These are phyloP conservation scores for Malassezia sp. DNA, from an alignment of 1,284 basidiomycete species.

Conservation along the genomic window DNA sequence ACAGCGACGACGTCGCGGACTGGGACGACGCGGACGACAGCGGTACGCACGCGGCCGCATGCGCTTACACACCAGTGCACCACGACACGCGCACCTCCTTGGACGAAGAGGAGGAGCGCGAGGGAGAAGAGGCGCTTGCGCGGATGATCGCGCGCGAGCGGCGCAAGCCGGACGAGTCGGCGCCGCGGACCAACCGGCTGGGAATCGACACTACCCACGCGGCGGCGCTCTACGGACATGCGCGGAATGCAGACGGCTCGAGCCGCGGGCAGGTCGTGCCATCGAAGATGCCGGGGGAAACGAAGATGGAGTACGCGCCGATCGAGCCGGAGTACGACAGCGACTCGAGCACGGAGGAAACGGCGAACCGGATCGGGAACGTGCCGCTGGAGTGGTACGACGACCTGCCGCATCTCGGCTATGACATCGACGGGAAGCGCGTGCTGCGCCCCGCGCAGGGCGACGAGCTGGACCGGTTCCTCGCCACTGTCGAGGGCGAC, in stretches of 20 bases:
- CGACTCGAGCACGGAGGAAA: conserved; percentile 90
- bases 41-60: conserved; percentile 19
- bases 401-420: conserved; percentile 97
- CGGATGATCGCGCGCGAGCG: conserved; percentile 42
- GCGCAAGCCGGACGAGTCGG: conserved; percentile 47
- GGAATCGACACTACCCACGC: conserved; percentile 42
- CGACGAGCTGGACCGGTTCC: conserved; percentile 94
- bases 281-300: conserved; percentile 73
- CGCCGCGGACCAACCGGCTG: conserved; percentile 29
- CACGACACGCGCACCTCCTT: conserved; percentile 17
- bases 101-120: conserved; percentile 23
- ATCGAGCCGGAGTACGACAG: conserved; percentile 94
- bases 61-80: conserved; percentile 15
- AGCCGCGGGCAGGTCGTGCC: conserved; percentile 49
- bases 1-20: conserved; percentile 31
- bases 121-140: conserved; percentile 33
- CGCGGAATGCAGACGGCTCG: conserved; percentile 47
- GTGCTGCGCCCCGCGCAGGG: conserved; percentile 86
- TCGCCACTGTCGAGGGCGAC: conserved; percentile 76
- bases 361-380: conserved; percentile 84
- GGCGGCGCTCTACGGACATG: conserved; percentile 58
- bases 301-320: conserved; percentile 75
- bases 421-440: conserved; percentile 86
- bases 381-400: conserved; percentile 99
- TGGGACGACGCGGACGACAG: conserved; percentile 13